Conservation (phyloP, 176 grass and related monocot genomes). For the Eleusine coracana region DNA sequence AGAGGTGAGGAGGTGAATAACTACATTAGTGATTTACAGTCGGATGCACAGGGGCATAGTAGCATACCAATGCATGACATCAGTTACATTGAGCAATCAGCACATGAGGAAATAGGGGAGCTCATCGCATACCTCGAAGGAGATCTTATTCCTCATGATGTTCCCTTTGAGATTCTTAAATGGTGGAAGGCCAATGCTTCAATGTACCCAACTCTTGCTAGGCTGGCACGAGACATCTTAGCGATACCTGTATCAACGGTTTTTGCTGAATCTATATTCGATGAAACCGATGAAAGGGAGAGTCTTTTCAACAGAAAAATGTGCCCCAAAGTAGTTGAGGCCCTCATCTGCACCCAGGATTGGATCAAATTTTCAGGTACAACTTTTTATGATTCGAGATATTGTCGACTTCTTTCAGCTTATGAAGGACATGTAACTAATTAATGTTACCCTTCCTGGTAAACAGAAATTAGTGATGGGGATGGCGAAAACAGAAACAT, state of each 20-base stretch:
- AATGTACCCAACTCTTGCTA: conserved; percentile 22
- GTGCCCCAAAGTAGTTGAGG: conserved; percentile 14
- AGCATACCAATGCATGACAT: background rate
- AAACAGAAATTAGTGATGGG: too few relatives aligned
- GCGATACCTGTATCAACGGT: conserved; percentile 22
- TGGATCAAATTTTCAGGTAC: conserved; percentile 30
- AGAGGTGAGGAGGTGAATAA: background rate
- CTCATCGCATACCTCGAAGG: conserved; percentile 14
- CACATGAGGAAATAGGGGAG: background rate
- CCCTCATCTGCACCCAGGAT: conserved; percentile 28
- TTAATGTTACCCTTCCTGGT: too few relatives aligned
- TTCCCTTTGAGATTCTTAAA: conserved; percentile 28
- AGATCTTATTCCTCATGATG: background rate
- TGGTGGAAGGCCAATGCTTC: conserved; percentile 35
- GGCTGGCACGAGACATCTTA: conserved; percentile 32
- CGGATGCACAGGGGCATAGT: background rate
- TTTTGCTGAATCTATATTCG: conserved; percentile 24
- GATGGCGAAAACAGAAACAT: too few relatives aligned
- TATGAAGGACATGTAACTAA: too few relatives aligned
- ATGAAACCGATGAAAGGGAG: background rate
- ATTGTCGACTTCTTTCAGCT: too few relatives aligned
- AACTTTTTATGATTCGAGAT: too few relatives aligned
- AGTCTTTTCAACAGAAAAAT: background rate
- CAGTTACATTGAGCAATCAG: background rate
- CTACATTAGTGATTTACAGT: background rate